Evolutionary conservation across 2,329 filamentous ascomycete species (phyloP).

Genomic region (Hypoxylon sp.): DNA sequence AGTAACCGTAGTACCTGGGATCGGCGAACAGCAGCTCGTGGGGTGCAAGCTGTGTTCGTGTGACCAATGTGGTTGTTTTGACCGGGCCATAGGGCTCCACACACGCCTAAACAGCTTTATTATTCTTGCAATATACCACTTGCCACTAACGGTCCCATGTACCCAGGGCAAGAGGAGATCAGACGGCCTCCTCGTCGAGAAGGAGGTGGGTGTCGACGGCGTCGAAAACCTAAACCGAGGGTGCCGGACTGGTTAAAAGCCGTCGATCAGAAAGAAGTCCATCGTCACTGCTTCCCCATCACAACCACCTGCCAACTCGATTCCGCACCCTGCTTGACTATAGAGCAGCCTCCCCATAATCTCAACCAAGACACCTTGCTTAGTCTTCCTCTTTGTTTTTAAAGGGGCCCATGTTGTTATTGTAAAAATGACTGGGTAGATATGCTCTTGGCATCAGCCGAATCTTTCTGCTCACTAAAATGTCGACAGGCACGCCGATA

Average conservation of each 20-base stretch:
- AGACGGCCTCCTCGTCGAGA: constrained; percentile 36
- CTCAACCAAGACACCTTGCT: constrained; percentile 24
- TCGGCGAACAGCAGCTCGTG: constrained; percentile 45
- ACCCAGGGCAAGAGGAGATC: constrained; percentile 39
- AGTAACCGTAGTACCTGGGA: constrained; percentile 40
- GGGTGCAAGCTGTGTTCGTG: constrained; percentile 42
- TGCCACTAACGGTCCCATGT: constrained; percentile 41
- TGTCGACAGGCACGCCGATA: constrained; percentile 50
- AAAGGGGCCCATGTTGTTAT: constrained; percentile 17
- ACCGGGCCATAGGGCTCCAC: constrained; percentile 45
- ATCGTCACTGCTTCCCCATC: constrained; percentile 20
- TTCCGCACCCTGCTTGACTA: constrained; percentile 20
- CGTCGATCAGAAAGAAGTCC: constrained; percentile 26
- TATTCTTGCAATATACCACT: constrained; percentile 41
- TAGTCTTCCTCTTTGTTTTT: constrained; percentile 17
- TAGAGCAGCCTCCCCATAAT: constrained; percentile 18
- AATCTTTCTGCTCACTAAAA: constrained; percentile 35
- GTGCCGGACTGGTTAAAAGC: constrained; percentile 38
- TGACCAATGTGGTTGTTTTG: constrained; percentile 42
- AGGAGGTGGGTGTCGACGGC: constrained; percentile 29
- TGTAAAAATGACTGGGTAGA: constrained; percentile 42
- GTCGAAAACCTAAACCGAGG: constrained; percentile 33
- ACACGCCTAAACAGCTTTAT: constrained; percentile 43
- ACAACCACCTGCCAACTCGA: constrained; percentile 24
- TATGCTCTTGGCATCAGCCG: constrained; percentile 25